Evolutionary conservation across 108 stramenopile genomes (phyloP).

Genomic region (Epithemia pelagica): DNA sequence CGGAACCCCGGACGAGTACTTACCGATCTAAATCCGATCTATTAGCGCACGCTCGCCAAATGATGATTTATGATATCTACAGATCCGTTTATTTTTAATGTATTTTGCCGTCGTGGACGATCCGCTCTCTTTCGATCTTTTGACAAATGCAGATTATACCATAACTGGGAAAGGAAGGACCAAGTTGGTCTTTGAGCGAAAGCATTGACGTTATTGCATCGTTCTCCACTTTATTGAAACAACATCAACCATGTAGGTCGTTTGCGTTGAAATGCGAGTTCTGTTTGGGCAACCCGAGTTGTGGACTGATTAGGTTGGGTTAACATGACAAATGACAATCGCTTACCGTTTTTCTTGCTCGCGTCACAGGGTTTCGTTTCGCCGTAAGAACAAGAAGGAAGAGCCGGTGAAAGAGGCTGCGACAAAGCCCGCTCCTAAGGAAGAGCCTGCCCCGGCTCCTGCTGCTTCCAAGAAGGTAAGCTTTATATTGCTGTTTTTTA

Average conservation of each 20-base stretch:
- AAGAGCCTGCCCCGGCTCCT: constrained; percentile 7
- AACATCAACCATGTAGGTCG: background rate
- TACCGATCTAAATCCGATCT: background rate
- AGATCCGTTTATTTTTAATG: background rate
- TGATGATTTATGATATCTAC: background rate
- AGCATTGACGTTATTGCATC: background rate
- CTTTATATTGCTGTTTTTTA: background rate
- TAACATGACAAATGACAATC: too few relatives aligned
- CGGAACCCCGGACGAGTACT: background rate
- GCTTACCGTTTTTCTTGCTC: background rate
- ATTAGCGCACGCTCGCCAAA: background rate
- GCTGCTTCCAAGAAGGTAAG: background rate
- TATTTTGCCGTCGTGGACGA: background rate
- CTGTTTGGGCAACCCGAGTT: too few relatives aligned
- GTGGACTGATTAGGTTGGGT: too few relatives aligned
- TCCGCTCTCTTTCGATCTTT: background rate
- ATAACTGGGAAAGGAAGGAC: background rate
- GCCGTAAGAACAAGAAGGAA: constrained; percentile 53
- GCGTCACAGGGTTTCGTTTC: constrained; percentile 46
- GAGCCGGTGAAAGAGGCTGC: constrained; percentile 20
- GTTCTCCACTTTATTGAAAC: background rate
- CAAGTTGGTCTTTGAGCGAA: background rate
- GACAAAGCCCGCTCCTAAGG: constrained; percentile 16
- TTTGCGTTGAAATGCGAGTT: background rate
- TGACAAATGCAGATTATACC: background rate